Percentiles rank a stretch among this genome's conserved stretches.
Evolutionary conservation across 2,329 filamentous ascomycete genomes (phyloP).

Genomic region (Colletotrichum paranaense): DNA sequence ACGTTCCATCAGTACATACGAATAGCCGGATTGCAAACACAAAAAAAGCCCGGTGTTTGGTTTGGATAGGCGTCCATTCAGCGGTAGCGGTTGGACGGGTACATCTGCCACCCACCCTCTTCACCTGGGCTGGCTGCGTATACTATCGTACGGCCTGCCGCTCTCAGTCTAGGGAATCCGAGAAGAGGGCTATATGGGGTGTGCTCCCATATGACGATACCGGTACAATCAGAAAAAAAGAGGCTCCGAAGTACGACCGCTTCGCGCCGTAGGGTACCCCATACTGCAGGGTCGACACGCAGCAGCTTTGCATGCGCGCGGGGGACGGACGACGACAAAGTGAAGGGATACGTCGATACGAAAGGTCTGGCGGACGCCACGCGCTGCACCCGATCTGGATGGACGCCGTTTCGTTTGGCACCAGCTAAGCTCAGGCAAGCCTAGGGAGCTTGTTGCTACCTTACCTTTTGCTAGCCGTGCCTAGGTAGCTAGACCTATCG

Average conservation of each 20-base stretch:
- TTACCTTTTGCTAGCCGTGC: background rate
- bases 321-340: background rate
- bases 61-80: conserved; percentile 6
- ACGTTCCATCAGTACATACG: background rate
- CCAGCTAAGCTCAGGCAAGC: background rate
- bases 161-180: background rate
- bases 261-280: conserved; percentile 25
- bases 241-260: conserved; percentile 47
- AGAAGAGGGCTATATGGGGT: conserved; percentile 13
- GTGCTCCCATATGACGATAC: conserved; percentile 36
- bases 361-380: conserved; percentile 16
- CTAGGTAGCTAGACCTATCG: background rate
- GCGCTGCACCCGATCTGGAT: conserved; percentile 30
- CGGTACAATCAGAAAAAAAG: conserved; percentile 41
- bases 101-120: background rate
- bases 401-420: conserved; percentile 33
- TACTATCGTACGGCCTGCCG: background rate
- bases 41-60: conserved; percentile 4
- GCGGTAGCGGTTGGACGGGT: background rate
- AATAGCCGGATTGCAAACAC: conserved; percentile 7
- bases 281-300: conserved; percentile 29
- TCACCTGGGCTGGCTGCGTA: background rate
- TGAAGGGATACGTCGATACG: conserved; percentile 17
- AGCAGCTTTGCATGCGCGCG: conserved; percentile 2
- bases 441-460: background rate